Percentiles rank a stretch among this genome's conserved stretches.
These are phyloP conservation scores for Yarrowia divulgata DNA, from an alignment of 805 yeast species.

Conservation along the genomic window DNA sequence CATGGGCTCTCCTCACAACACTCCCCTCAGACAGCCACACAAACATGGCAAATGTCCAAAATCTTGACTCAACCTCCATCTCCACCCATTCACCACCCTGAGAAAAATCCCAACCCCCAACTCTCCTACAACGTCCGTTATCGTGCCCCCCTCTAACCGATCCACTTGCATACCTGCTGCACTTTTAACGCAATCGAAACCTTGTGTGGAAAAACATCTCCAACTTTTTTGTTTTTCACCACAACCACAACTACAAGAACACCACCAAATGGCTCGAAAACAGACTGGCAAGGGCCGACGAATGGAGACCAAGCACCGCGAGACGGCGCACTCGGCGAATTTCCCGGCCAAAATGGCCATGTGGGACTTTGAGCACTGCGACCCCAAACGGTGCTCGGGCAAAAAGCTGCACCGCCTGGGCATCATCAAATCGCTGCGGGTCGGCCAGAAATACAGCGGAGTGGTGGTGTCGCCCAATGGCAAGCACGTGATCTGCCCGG, in stretches of 20 bases:
- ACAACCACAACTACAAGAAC: neutral
- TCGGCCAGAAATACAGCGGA: conserved; percentile 95
- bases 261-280: conserved; percentile 26
- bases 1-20: no score
- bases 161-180: neutral
- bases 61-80: no score
- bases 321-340: conserved; percentile 44
- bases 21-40: no score
- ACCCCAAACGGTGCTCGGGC: conserved; percentile 96
- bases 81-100: no score
- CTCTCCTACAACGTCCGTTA: no score
- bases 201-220: neutral
- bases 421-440: conserved; percentile 72
- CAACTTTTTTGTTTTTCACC: neutral
- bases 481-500: conserved; percentile 85
- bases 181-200: neutral
- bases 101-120: no score
- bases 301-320: conserved; percentile 40
- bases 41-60: no score
- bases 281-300: conserved; percentile 36
- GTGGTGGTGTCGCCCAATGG: conserved; percentile 94
- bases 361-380: conserved; percentile 99
- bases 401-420: conserved; percentile 92
- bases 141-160: no score
- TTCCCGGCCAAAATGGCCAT: conserved; percentile 90